Conservation (phyloP, 371 early-diverging fungal genomes). For the Blakeslea trispora region DNA sequence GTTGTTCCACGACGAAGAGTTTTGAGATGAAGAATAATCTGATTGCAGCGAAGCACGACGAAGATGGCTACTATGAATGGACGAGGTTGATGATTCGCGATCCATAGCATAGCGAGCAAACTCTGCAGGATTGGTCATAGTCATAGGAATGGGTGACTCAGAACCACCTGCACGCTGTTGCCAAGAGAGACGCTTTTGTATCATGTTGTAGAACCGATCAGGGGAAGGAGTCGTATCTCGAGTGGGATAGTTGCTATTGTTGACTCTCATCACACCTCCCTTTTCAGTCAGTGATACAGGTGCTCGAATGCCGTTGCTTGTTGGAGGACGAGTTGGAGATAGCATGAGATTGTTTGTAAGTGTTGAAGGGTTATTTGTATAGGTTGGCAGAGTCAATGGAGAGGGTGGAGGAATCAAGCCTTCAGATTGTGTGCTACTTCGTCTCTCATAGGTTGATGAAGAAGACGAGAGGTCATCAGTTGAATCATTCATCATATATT, state of each 20-base stretch:
- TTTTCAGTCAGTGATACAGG: slow-evolving; percentile 24
- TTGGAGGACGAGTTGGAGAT: slow-evolving; percentile 16
- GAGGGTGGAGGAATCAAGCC: slow-evolving; percentile 28
- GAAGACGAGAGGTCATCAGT: slow-evolving; percentile 30
- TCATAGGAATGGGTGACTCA: slow-evolving; percentile 45
- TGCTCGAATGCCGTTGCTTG: slow-evolving; percentile 14
- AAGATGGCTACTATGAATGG: slow-evolving; percentile 50
- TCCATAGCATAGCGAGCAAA: slow-evolving; percentile 47
- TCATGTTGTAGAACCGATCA: slow-evolving; percentile 44
- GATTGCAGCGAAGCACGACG: slow-evolving; percentile 51
- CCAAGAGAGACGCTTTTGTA: slow-evolving; percentile 43
- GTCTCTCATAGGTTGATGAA: slow-evolving; percentile 26
- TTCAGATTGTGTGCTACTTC: slow-evolving; percentile 28
- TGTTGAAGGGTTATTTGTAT: slow-evolving; percentile 2
- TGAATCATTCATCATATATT: slow-evolving; percentile 13
- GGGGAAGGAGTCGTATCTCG: slow-evolving; percentile 29
- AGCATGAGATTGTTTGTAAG: slow-evolving; percentile 9
- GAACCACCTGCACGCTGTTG: slow-evolving; percentile 38
- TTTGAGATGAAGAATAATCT: slow-evolving; percentile 44
- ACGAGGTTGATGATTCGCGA: slow-evolving; percentile 51
- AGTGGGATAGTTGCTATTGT: slow-evolving; percentile 14
- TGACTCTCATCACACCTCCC: slow-evolving; percentile 17
- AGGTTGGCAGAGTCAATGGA: slow-evolving; percentile 25
- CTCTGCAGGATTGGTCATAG: slow-evolving; percentile 46
- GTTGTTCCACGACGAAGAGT: slow-evolving; percentile 28